phyloP scores from a whole-genome alignment of 176 grass and related monocot genomes.

The Hyparrhenia diplandra region DNA sequence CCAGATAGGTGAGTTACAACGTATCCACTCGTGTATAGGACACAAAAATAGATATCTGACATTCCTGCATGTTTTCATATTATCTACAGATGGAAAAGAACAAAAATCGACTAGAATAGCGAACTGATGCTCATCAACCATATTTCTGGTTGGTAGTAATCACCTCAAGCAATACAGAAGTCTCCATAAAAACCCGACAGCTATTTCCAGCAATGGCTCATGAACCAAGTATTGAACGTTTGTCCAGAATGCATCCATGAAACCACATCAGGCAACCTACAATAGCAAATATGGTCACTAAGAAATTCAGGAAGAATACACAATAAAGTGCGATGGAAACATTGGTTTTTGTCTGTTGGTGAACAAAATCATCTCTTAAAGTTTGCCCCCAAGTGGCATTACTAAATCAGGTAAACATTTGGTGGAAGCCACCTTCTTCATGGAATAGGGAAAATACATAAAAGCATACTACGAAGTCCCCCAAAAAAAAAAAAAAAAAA shows the following conservation, averaged over 20 bases:
- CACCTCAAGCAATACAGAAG: conserved; percentile 35
- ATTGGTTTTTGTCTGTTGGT: neutral
- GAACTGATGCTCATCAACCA: conserved; percentile 31
- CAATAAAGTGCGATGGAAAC: neutral
- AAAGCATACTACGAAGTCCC: too few species aligned
- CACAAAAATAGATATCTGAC: conserved; percentile 17
- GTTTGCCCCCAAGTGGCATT: neutral
- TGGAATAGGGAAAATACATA: too few species aligned
- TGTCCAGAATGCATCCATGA: neutral
- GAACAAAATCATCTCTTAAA: neutral
- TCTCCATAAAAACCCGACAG: conserved; percentile 10
- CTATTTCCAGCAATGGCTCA: conserved; percentile 19
- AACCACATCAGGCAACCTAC: conserved; percentile 28
- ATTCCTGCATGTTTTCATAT: conserved; percentile 18
- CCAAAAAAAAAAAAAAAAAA: too few species aligned
- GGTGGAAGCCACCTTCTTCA: too few species aligned
- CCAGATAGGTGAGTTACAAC: conserved; percentile 10
- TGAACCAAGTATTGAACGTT: conserved; percentile 2
- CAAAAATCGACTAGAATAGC: conserved; percentile 4
- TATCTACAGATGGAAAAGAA: conserved; percentile 22
- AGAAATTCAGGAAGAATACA: neutral
- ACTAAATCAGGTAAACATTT: too few species aligned
- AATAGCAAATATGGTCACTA: conserved; percentile 27
- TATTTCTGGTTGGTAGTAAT: conserved; percentile 34
- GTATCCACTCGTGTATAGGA: conserved; percentile 5